Evolutionary conservation across 305 asterid genomes (phyloP).

Genomic region (Fraxinus albicans): DNA sequence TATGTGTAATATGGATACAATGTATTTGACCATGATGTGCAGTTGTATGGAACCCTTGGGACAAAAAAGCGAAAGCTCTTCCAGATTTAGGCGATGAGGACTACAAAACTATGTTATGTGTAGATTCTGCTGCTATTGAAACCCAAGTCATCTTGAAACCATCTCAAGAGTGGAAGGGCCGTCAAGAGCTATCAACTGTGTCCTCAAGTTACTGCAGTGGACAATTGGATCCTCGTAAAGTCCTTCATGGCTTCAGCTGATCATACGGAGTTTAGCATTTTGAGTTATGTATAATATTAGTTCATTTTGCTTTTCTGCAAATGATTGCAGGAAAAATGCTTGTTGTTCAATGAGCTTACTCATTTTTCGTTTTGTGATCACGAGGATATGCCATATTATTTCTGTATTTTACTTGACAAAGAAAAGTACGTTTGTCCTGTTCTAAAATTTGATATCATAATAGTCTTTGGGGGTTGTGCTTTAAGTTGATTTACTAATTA

Average conservation of each 20-base stretch:
- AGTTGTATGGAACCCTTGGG: constrained; percentile 98
- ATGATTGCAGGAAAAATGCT: background rate
- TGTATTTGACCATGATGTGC: constrained; percentile 22
- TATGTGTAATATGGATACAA: constrained; percentile 20
- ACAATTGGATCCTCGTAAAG: constrained; percentile 73
- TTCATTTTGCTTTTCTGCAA: background rate
- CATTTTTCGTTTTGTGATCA: constrained; percentile 22
- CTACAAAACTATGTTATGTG: constrained; percentile 67
- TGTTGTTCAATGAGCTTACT: constrained; percentile 32
- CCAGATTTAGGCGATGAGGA: constrained; percentile 80
- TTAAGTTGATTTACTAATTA: background rate
- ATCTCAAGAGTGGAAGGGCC: constrained; percentile 83
- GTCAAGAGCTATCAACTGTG: constrained; percentile 69
- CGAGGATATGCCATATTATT: constrained; percentile 19
- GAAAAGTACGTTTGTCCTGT: constrained; percentile 10
- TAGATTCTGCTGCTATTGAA: constrained; percentile 77
- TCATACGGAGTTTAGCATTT: constrained; percentile 27
- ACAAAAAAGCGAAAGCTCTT: constrained; percentile 72
- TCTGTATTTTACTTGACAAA: constrained; percentile 16
- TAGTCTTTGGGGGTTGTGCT: background rate
- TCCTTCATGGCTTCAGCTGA: constrained; percentile 61
- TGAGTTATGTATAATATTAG: constrained; percentile 24
- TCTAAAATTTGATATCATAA: background rate
- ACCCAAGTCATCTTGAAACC: constrained; percentile 67
- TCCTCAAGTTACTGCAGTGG: constrained; percentile 92